These are phyloP conservation scores for Vitis hybrid DNA, from an alignment of 177 flowering plant genomes.

Conservation along the genomic window DNA sequence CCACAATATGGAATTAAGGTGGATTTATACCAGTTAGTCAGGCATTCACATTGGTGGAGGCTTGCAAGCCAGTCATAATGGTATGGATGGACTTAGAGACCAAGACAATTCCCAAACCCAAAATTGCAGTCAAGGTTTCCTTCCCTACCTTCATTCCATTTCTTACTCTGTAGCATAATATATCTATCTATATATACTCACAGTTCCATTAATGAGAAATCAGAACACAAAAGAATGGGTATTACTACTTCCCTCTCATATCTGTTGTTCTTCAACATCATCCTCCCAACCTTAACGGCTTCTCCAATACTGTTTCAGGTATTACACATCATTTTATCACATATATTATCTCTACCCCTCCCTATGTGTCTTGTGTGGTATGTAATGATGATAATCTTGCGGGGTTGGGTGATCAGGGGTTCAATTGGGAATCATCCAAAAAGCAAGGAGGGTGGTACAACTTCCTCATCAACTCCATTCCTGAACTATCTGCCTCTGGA, in stretches of 20 bases:
- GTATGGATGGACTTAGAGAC: slow-evolving; percentile 21
- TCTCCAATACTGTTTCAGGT: slow-evolving; percentile 44
- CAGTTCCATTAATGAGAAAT: too few relatives aligned
- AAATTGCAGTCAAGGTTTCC: background rate
- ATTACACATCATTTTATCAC: background rate
- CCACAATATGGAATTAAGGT: too few relatives aligned
- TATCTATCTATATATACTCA: too few relatives aligned
- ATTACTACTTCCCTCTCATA: slow-evolving; percentile 13
- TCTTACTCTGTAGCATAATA: too few relatives aligned
- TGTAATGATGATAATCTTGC: background rate
- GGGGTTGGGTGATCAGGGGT: slow-evolving; percentile 43
- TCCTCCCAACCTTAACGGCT: slow-evolving; percentile 19
- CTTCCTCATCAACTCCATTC: slow-evolving; percentile 30
- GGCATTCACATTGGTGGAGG: too few relatives aligned
- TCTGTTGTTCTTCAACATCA: too few relatives aligned
- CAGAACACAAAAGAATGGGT: too few relatives aligned
- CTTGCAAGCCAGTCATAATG: too few relatives aligned
- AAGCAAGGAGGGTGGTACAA: slow-evolving; percentile 60
- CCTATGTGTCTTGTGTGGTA: background rate
- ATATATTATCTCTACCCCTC: too few relatives aligned
- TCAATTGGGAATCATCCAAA: slow-evolving; percentile 68
- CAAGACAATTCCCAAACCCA: slow-evolving; percentile 13
- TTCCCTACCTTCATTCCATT: too few relatives aligned
- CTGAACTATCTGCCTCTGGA: slow-evolving; percentile 54
- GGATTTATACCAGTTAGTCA: too few relatives aligned